These are phyloP conservation scores for Eucalyptus tenuipes DNA, from an alignment of 345 rosid species.

Conservation along the genomic window DNA sequence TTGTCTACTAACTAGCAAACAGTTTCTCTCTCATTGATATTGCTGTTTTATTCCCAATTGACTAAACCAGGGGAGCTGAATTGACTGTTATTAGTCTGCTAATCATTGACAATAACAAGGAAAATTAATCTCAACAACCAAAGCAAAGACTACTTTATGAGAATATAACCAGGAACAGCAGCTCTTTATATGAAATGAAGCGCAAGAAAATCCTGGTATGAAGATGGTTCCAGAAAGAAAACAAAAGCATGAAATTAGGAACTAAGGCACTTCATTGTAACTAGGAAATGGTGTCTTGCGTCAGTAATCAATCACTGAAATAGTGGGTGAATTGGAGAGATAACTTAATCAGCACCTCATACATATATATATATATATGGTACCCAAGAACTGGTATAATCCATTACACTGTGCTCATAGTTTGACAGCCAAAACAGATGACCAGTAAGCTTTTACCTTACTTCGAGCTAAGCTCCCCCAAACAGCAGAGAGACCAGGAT, in stretches of 20 bases:
- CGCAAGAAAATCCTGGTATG: background rate
- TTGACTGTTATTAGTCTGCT: background rate
- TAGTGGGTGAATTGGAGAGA: background rate
- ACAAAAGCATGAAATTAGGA: background rate
- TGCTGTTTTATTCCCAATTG: background rate
- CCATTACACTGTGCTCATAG: background rate
- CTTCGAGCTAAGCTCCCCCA: conserved; percentile 99
- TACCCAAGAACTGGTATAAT: background rate
- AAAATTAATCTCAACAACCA: background rate
- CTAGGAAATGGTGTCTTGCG: background rate
- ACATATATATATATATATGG: background rate
- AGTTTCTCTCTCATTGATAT: background rate
- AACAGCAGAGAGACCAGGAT: conserved; percentile 95
- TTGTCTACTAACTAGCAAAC: background rate
- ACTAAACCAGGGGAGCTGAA: background rate
- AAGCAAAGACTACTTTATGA: background rate
- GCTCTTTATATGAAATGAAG: background rate
- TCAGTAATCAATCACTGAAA: background rate
- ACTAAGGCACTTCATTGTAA: background rate
- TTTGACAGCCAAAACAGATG: background rate
- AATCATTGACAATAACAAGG: background rate
- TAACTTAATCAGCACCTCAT: background rate
- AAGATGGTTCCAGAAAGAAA: background rate
- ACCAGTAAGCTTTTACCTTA: conserved; percentile 39
- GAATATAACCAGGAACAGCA: background rate